phyloP scores from a whole-genome alignment of 805 yeast species.

The Alloascoidea africana region DNA sequence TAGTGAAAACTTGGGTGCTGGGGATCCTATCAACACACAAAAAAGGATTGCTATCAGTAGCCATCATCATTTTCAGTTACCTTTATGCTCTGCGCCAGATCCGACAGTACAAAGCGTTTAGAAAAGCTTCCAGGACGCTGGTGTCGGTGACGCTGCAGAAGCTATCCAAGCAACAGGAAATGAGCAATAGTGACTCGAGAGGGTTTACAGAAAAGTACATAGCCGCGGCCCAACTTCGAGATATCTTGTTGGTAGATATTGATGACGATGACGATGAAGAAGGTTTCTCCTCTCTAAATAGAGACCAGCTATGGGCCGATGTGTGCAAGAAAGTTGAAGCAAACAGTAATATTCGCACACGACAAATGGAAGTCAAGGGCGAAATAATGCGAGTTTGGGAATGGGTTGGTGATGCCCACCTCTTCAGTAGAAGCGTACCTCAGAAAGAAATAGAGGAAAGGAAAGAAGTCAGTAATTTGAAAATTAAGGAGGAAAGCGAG shows the following conservation, averaged over 20 bases:
- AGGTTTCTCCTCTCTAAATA: conserved; percentile 7
- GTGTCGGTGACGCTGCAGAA: conserved; percentile 12
- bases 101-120: too few species aligned
- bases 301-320: conserved; percentile 40
- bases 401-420: conserved; percentile 41
- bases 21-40: background rate
- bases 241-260: conserved; percentile 12
- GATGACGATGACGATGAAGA: conserved; percentile 12
- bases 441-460: background rate
- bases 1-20: background rate
- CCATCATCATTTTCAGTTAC: too few species aligned
- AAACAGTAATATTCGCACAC: conserved; percentile 48
- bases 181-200: conserved; percentile 14
- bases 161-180: conserved; percentile 8
- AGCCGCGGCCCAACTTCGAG: conserved; percentile 48
- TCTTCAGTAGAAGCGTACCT: conserved; percentile 2
- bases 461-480: background rate
- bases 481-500: background rate
- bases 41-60: too few species aligned
- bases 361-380: conserved; percentile 63
- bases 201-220: conserved; percentile 30
- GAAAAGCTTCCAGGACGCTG: too few species aligned
- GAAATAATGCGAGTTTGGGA: conserved; percentile 83
- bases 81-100: too few species aligned
- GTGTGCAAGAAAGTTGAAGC: conserved; percentile 43